phyloP scores from a whole-genome alignment of 305 asterid species.

The Solanum aculeatissimum region DNA sequence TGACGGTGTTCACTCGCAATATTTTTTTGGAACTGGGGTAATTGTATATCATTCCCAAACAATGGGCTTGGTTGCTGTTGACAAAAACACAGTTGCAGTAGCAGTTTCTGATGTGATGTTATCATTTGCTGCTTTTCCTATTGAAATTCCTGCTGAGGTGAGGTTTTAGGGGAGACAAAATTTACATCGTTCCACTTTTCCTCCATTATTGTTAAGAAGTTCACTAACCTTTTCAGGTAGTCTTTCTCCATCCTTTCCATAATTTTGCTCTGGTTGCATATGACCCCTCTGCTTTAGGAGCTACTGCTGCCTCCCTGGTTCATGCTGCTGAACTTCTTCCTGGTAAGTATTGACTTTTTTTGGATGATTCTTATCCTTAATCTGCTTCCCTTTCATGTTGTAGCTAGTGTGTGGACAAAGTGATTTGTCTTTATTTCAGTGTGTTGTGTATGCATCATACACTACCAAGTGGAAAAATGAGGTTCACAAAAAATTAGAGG shows the following conservation, averaged over 20 bases:
- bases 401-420: not conserved
- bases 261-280: conserved; percentile 96
- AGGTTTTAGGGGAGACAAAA: not conserved
- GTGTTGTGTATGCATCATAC: not conserved
- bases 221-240: conserved; percentile 49
- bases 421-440: not conserved
- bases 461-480: not conserved
- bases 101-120: conserved; percentile 96
- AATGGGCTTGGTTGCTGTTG: conserved; percentile 95
- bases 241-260: conserved; percentile 97
- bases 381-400: not conserved
- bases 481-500: not conserved
- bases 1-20: conserved; percentile 97
- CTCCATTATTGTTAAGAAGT: conserved; percentile 9
- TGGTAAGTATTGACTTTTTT: conserved; percentile 25
- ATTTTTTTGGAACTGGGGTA: conserved; percentile 93
- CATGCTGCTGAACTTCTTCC: conserved; percentile 99
- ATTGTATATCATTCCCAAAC: conserved; percentile 80
- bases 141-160: conserved; percentile 99
- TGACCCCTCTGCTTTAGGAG: conserved; percentile 80
- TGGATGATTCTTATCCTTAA: not conserved
- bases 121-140: conserved; percentile 98
- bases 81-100: conserved; percentile 94
- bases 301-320: conserved; percentile 68
- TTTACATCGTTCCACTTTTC: not conserved